Base-by-base conservation (phyloP, 345 rosid species). In the Geranium brycei region DNA sequence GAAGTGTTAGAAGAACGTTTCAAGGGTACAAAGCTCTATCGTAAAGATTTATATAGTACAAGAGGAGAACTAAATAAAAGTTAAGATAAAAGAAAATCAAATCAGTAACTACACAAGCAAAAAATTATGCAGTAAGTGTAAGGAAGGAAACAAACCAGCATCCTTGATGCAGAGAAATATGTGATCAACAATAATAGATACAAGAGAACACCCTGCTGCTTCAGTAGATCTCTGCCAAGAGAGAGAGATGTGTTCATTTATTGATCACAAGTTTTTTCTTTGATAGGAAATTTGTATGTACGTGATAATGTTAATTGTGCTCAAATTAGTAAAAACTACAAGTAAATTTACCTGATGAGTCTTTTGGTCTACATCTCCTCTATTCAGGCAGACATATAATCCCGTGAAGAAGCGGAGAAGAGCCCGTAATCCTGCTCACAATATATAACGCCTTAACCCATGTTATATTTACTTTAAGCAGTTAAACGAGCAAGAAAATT, bases 351-450 rank as follows among this genome's bases (percentile, higher is more conserved):
- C 99, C 99, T 90, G 89, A 72, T 90, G 91, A 67, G 89, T 75
- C 69, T 81, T 87, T 76, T 78, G 79, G 79, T 88, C 96, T 71
- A 90, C 88, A 75, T 90, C 99, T 74, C 91, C 98, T 75, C 96
- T 81, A 73, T 93, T 90, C 62, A 93, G 89, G 62, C 99, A 90
- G 68, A 90, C 80, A 75, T 93, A 93, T 32, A 90, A 70, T 62
- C 99, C 99, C 19, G 97, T 83, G 72, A 93, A 76, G 80, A 90
- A 93, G 71, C 99, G 97, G 40, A 93, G 91, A 76, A 93, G 88
- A 68, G 99, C 99, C 16, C 97, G 97, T 23, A 93, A 82, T 73
- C 99, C 99, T 93, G 75, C 74, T 60, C 74, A 77, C 31, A 69
- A 72, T 65, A 17, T 32, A 18, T 65, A 47, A 47, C 15, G 19